A percentile compares a stretch with the other conserved stretches of the same genome.
phyloP scores from a whole-genome alignment of 192 early-diverging fungal species.

The Diversispora eburnea region DNA sequence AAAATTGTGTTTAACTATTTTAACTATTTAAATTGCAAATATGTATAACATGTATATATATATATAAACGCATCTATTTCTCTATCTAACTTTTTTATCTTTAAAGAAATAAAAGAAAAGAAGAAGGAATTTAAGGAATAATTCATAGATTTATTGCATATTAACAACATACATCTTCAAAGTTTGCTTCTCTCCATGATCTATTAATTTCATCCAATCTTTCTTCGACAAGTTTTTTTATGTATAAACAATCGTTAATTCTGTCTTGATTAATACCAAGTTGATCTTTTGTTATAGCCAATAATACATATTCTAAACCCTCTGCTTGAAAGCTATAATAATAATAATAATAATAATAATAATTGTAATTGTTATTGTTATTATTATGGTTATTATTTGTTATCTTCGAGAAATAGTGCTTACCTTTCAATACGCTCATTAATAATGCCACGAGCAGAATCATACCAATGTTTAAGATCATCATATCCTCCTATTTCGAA shows the following conservation, averaged over 20 bases:
- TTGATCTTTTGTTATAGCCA: constrained; percentile 43
- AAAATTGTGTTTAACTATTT: background rate
- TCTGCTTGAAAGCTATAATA: constrained; percentile 8
- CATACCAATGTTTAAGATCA: constrained; percentile 9
- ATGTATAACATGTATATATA: background rate
- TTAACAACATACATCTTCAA: background rate
- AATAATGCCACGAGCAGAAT: background rate
- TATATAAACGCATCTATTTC: too few relatives aligned
- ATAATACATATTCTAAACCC: constrained; percentile 52
- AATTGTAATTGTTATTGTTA: too few relatives aligned
- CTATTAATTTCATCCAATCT: constrained; percentile 30
- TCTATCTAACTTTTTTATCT: background rate
- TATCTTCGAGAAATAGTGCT: background rate
- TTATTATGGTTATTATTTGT: background rate
- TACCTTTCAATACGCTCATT: background rate
- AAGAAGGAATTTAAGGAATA: background rate
- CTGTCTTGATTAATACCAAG: constrained; percentile 25
- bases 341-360: too few relatives aligned
- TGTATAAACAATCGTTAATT: constrained; percentile 27
- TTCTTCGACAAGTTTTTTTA: constrained; percentile 33
- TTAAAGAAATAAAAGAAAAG: background rate
- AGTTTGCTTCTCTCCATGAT: constrained; percentile 38
- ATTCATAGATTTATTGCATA: background rate
- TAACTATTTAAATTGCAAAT: background rate
- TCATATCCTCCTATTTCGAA: background rate